Conservation (phyloP, 306 rosid species). For the Cucumis cinereus region DNA sequence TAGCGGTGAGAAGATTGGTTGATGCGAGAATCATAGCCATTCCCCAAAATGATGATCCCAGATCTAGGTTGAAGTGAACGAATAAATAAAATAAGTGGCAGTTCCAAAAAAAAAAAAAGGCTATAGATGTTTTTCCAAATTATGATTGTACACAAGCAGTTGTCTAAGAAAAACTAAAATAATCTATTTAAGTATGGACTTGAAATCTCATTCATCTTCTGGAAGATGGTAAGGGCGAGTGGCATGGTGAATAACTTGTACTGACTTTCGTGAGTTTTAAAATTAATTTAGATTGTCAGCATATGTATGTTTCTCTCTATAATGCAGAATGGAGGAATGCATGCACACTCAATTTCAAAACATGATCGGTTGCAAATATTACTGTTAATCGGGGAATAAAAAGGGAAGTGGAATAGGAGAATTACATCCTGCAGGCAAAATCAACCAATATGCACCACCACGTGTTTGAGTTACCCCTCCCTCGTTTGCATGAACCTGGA, state of each 20-base stretch:
- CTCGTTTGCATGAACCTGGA: constrained; percentile 80
- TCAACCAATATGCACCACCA: constrained; percentile 87
- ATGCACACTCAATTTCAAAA: background rate
- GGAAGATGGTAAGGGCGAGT: background rate
- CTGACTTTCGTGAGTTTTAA: background rate
- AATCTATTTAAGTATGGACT: background rate
- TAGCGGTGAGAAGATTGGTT: constrained; percentile 62
- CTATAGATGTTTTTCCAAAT: background rate
- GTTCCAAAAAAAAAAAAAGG: background rate
- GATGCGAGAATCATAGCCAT: constrained; percentile 89
- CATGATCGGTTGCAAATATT: background rate
- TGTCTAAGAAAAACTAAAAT: background rate
- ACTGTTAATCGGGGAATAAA: background rate
- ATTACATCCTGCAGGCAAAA: constrained; percentile 98
- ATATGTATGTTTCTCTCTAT: background rate
- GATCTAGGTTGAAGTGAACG: constrained; percentile 41
- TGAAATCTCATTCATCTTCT: background rate
- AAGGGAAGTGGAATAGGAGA: constrained; percentile 15
- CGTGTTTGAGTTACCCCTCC: constrained; percentile 85
- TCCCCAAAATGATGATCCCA: constrained; percentile 99
- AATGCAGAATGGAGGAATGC: background rate
- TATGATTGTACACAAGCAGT: background rate
- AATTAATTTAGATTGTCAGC: background rate
- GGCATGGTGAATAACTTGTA: background rate
- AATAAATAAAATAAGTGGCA: constrained; percentile 1